Evolutionary conservation across 805 yeast species (phyloP), one percentile per base, ranked within the genome.

Genomic region (Debaryomyces tyrocola): DNA sequence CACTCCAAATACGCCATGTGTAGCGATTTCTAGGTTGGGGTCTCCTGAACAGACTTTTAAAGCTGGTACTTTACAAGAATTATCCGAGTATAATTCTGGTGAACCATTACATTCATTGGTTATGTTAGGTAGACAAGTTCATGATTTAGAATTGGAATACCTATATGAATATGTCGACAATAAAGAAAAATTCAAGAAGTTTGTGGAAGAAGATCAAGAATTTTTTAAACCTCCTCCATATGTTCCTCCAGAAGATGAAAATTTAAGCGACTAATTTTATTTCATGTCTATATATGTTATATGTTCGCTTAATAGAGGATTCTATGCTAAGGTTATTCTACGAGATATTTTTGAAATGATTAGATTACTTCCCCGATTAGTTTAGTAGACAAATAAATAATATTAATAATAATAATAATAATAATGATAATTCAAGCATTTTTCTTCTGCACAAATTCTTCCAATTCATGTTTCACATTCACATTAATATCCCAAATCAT

Each of bases 41-140:
- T 81, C 97, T 7, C 92, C 95, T 18, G 65, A 74, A 4, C 99
- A 92, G 69, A 63, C 69, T 6, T 87, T 92, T 70, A 84, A 85
- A 58, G 92, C 97, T 6, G 98, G 85, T 4, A 86, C 96, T 14
- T 77, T 92, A 49, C 66, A 78, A 52, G 88, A 92, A 58, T 72
- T 92, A 62, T 78, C 88, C 6, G 80, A 82, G 41, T 90, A 88
- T 60, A 97, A 91, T 53, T 81, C 95, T 10, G 99, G 99, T 37
- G 96, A 84, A 59, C 99, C 99, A 24, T 73, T 92, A 56, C 99
- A 92, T 65, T 89, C 98, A 8, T 78, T 92, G 57, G 83, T 92
- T 41, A 84, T 92, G 70, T 75, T 92, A 44, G 99, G 99, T 20
- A 81, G 95, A 78, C 92, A 85, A 70, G 91, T 90, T 20, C 99